Evolutionary conservation across 345 rosid genomes (phyloP).

Genomic region (Corymbia maculata): DNA sequence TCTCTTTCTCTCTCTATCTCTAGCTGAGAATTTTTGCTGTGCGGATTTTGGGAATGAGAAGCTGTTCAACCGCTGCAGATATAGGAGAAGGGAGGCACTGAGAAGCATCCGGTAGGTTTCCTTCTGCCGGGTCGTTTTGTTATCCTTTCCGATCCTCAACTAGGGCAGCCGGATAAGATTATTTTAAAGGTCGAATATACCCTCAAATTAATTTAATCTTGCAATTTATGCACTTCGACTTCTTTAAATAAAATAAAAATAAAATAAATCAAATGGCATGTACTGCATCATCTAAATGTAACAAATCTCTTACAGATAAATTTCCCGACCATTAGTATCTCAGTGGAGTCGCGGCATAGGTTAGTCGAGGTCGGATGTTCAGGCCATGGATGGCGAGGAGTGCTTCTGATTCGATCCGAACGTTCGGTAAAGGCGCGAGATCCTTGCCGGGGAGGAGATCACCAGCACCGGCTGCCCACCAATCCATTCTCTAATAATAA

Average conservation of each 20-base stretch:
- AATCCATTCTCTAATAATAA: neutral
- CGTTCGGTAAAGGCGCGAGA: fast-evolving
- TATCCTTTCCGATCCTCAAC: neutral
- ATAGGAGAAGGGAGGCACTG: neutral
- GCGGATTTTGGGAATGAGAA: neutral
- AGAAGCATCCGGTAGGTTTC: neutral
- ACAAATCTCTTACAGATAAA: neutral
- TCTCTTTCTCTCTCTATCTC: neutral
- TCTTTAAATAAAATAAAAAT: neutral
- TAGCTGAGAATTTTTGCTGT: neutral
- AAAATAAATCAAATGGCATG: neutral
- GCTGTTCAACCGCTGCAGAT: neutral
- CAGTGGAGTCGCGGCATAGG: fast-evolving
- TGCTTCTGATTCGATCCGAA: neutral
- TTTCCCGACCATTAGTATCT: neutral
- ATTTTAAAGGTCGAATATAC: too few species aligned
- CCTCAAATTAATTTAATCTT: neutral
- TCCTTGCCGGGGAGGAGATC: neutral
- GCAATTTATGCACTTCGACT: neutral
- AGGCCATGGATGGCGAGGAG: neutral
- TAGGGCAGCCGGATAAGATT: neutral
- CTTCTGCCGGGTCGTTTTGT: neutral
- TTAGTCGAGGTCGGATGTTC: neutral
- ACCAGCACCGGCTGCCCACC: neutral
- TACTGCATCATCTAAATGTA: neutral